Conservation (phyloP, 2,329 filamentous ascomycete genomes). For the Fusarium succisae region DNA sequence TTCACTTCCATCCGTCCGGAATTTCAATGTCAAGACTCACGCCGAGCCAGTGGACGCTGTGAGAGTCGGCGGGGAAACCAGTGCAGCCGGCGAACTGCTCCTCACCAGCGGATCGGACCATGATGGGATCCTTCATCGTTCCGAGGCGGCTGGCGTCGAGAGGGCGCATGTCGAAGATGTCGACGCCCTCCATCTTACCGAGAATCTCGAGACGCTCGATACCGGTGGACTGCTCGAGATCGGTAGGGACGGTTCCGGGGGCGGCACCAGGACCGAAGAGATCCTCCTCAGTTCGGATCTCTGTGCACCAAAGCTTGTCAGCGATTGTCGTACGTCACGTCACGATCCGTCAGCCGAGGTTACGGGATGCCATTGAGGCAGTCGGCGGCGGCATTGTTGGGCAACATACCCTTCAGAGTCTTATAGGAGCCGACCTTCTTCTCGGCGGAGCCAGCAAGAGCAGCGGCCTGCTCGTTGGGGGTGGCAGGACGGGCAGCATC, state of each 20-base stretch:
- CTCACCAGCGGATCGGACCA: conserved; percentile 89
- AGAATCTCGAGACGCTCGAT: conserved; percentile 98
- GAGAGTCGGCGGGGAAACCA: conserved; percentile 90
- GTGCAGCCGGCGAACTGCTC: conserved; percentile 99
- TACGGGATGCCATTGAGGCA: conserved; percentile 21
- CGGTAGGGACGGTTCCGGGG: conserved; percentile 87
- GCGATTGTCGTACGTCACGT: conserved; percentile 25
- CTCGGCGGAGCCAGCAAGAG: conserved; percentile 50
- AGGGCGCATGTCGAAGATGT: conserved; percentile 98
- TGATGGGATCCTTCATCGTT: conserved; percentile 90
- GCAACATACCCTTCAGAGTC: conserved; percentile 57
- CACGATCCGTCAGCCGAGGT: conserved; percentile 39
- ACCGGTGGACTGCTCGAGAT: conserved; percentile 95
- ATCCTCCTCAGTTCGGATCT: conserved; percentile 84
- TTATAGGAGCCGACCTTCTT: conserved; percentile 59
- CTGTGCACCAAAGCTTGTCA: conserved; percentile 58
- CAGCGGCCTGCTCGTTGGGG: conserved; percentile 51
- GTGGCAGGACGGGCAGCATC: conserved; percentile 51
- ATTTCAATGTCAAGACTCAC: conserved; percentile 62
- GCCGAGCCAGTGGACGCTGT: conserved; percentile 89
- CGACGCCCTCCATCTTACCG: conserved; percentile 98
- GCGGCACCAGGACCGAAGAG: conserved; percentile 84
- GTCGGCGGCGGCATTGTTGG: conserved; percentile 27
- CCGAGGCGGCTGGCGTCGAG: conserved; percentile 90
- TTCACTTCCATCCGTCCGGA: conserved; percentile 24